Evolutionary conservation across 371 early-diverging fungal genomes (phyloP).

Genomic region (Fennellomyces sp.): DNA sequence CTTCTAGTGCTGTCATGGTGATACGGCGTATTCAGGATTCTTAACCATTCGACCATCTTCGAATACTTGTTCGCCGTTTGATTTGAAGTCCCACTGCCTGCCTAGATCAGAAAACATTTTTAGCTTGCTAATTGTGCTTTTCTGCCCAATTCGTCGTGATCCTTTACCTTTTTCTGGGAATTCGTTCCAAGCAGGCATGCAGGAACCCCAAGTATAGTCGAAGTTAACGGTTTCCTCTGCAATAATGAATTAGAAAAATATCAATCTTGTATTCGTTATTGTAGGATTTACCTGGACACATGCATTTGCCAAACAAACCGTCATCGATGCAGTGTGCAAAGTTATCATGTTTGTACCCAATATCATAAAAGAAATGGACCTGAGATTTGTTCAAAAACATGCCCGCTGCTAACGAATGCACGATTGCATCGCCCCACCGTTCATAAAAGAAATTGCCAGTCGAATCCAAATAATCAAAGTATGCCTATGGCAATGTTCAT

Average conservation of each 20-base stretch:
- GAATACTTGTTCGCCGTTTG: slow-evolving; percentile 29
- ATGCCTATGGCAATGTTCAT: no score
- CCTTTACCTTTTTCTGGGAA: slow-evolving; percentile 4
- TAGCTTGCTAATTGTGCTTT: no score
- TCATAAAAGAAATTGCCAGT: slow-evolving; percentile 94
- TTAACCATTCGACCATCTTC: slow-evolving; percentile 3
- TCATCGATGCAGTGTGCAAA: slow-evolving; percentile 47
- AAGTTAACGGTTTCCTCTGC: slow-evolving; percentile 31
- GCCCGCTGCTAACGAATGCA: slow-evolving; percentile 90
- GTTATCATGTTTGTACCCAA: slow-evolving; percentile 69
- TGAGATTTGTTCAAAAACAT: slow-evolving; percentile 76
- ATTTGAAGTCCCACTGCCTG: slow-evolving; percentile 38
- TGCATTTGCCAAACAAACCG: slow-evolving; percentile 38
- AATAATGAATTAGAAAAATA: not conserved
- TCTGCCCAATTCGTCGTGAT: no score
- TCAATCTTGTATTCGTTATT: not conserved
- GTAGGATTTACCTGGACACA: slow-evolving; percentile 37
- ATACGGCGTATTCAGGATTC: slow-evolving; percentile 2
- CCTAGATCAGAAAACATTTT: no score
- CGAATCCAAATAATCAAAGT: slow-evolving; percentile 81
- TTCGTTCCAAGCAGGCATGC: slow-evolving; percentile 17
- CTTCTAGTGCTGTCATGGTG: no score
- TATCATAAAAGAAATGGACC: slow-evolving; percentile 91
- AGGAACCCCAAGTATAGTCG: slow-evolving; percentile 38
- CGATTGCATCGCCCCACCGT: slow-evolving; percentile 97